phyloP scores from a whole-genome alignment of 257 asterid species.

The Eucommia ulmoides region DNA sequence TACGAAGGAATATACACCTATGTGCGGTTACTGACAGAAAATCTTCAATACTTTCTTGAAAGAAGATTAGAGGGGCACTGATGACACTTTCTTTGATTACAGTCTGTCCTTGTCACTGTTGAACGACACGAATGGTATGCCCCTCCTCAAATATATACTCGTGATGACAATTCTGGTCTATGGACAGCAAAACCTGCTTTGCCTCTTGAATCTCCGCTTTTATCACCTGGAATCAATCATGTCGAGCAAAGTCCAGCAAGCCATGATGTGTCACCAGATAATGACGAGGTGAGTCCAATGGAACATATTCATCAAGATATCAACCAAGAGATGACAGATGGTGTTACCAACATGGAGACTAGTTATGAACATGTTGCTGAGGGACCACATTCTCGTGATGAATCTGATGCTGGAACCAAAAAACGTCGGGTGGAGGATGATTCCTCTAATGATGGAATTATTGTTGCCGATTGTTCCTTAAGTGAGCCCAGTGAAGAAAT shows the following conservation, averaged over 20 bases:
- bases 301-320: constrained; percentile 48
- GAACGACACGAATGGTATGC: constrained; percentile 99
- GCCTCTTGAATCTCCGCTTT: constrained; percentile 46
- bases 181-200: constrained; percentile 72
- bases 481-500: constrained; percentile 57
- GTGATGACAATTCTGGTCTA: constrained; percentile 79
- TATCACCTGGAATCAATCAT: constrained; percentile 23
- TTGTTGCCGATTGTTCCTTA: constrained; percentile 36
- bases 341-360: constrained; percentile 71
- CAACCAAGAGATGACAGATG: constrained; percentile 50
- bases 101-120: constrained; percentile 95
- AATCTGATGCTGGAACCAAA: constrained; percentile 69
- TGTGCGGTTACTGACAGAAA: no score
- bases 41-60: no score
- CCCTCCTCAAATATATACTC: constrained; percentile 77
- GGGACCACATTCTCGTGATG: constrained; percentile 47
- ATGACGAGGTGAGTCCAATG: constrained; percentile 39
- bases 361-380: constrained; percentile 45
- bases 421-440: constrained; percentile 76
- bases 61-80: constrained; percentile 2
- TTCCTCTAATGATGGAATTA: constrained; percentile 49
- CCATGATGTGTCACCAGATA: constrained; percentile 30
- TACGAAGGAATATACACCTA: no score
- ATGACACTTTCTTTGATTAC: constrained; percentile 20
- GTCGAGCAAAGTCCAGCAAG: constrained; percentile 29